Base-by-base conservation (phyloP, 2,329 filamentous ascomycete genomes). In the Dothideomycetes sp. region DNA sequence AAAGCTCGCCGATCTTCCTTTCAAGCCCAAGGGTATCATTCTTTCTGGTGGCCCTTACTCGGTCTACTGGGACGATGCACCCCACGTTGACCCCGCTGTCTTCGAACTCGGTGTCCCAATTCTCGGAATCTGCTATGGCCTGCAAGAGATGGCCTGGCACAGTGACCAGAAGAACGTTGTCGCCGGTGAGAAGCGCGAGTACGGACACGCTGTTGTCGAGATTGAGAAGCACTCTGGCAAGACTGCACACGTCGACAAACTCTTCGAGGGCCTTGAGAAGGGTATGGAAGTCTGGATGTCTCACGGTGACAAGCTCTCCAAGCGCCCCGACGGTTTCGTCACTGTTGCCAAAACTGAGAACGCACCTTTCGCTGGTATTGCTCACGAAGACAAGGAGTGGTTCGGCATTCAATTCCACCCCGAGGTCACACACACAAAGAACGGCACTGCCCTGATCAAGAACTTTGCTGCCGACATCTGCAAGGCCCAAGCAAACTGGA, bases 351-450 rank as follows among this genome's bases (percentile, higher is more conserved):
- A 71, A 4, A 89, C 86, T 2, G 58, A 68, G 36, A 93, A 91
- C 64, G 78, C 83, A 1, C 76, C 80, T 17, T 94, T 75, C 52
- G 88, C 88, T 9, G 85, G 77, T 44, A 93, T 89, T 52, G 82
- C 80, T 13, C 82, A 87, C 57, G 57, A 76, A 58, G 63, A 64
- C 7, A 77, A 81, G 66, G 78, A 79, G 18, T 79, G 84, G 51
- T 94, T 79, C 55, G 84, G 82, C 41, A 75, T 94, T 33, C 88
- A 95, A 58, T 89, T 94, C 61, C 88, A 94, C 61, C 87, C 88
- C 1, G 88, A 95, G 60, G 74, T 94, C 41, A 80, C 74, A 11
- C 78, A 85, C 56, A 87, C 82, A 0, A 71, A 75, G 7, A 69
- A 73, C 42, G 87, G 88, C 23, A 80, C 59, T 8, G 68, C 82